Evolutionary conservation across 2,329 filamentous ascomycete genomes (phyloP).

Genomic region (Neophaeococcomyces aloes): DNA sequence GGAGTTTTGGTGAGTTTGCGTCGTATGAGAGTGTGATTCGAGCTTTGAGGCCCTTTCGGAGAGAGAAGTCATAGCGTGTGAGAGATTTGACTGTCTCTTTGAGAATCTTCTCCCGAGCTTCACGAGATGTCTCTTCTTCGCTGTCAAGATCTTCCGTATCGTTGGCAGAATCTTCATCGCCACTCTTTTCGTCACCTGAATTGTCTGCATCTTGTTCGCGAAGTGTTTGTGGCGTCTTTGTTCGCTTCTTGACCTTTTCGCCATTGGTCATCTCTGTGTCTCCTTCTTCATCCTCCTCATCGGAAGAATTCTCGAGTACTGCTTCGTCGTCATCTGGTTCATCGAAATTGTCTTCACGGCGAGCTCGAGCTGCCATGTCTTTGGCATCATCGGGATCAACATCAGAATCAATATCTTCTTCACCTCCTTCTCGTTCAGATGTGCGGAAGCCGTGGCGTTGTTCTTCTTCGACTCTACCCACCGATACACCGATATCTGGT

Average conservation of each 20-base stretch:
- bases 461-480: conserved; percentile 46
- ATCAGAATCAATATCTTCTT: conserved; percentile 57
- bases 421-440: conserved; percentile 36
- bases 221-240: conserved; percentile 11
- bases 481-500: conserved; percentile 61
- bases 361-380: conserved; percentile 46
- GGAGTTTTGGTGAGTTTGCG: conserved; percentile 69
- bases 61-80: conserved; percentile 69
- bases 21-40: conserved; percentile 75
- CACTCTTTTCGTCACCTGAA: conserved; percentile 12
- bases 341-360: conserved; percentile 67
- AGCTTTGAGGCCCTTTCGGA: conserved; percentile 61
- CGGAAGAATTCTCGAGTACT: conserved; percentile 42
- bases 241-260: conserved; percentile 9
- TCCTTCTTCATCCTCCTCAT: conserved; percentile 24
- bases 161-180: neutral
- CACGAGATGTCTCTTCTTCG: conserved; percentile 27
- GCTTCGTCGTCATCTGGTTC: conserved; percentile 85
- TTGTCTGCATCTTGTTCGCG: conserved; percentile 20
- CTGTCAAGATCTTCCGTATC: conserved; percentile 35
- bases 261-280: conserved; percentile 7
- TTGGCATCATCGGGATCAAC: conserved; percentile 65
- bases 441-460: conserved; percentile 35
- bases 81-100: conserved; percentile 56
- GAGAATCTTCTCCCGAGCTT: conserved; percentile 52